Percentiles rank a stretch among this genome's conserved stretches.
Evolutionary conservation across 352 stramenopile species (phyloP).

Genomic region (Pythium phragmitis): DNA sequence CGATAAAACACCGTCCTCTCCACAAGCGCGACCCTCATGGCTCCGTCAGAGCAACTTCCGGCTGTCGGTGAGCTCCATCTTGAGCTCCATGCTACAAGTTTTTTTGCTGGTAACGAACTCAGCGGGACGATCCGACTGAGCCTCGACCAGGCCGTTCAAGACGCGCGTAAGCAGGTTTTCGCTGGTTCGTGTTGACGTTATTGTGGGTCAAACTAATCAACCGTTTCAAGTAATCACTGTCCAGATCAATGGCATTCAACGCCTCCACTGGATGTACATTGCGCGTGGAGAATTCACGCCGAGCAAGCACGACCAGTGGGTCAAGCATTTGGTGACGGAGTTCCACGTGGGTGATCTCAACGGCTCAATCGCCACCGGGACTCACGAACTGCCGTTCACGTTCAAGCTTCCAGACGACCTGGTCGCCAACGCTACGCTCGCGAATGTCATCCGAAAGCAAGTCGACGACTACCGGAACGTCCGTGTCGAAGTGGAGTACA

Average conservation of each 20-base stretch:
- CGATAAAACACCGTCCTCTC: too few species aligned
- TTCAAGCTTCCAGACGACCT: slow-evolving; percentile 5
- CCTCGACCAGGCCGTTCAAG: neutral
- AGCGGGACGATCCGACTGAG: neutral
- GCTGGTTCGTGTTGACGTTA: too few species aligned
- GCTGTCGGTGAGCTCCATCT: neutral
- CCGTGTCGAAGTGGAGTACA: neutral
- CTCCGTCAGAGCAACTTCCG: neutral
- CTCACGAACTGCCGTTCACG: slow-evolving; percentile 4
- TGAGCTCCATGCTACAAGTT: neutral
- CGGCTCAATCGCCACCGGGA: neutral
- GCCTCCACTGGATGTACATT: neutral
- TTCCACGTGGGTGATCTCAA: slow-evolving; percentile 10
- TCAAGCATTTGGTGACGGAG: neutral
- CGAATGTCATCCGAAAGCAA: slow-evolving; percentile 4
- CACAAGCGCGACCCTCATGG: neutral
- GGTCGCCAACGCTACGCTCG: neutral
- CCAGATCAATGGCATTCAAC: neutral
- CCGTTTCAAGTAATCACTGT: neutral
- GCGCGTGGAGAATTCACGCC: neutral
- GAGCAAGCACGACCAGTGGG: neutral
- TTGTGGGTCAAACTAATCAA: too few species aligned
- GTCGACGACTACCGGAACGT: slow-evolving; percentile 1
- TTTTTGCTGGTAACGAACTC: neutral
- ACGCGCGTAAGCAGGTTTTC: neutral